Conservation (phyloP, 345 rosid species). For the Cardamine chenopodiifolia region DNA sequence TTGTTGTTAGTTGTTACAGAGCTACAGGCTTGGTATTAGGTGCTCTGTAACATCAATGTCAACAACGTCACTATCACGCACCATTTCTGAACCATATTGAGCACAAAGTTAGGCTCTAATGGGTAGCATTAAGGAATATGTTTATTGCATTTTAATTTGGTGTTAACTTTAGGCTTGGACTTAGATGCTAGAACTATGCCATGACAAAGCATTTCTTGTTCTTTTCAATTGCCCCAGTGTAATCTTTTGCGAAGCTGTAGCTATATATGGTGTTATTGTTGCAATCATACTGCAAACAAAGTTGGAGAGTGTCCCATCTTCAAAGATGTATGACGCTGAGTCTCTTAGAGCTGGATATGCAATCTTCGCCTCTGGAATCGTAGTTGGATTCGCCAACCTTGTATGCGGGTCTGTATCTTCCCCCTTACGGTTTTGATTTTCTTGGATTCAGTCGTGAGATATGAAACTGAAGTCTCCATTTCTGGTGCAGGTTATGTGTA, state of each 20-base stretch:
- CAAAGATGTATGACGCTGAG: conserved; percentile 77
- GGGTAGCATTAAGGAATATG: background rate
- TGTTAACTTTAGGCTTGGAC: background rate
- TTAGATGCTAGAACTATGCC: conserved; percentile 7
- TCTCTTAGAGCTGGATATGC: conserved; percentile 99
- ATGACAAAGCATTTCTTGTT: conserved; percentile 19
- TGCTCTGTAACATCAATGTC: conserved; percentile 15
- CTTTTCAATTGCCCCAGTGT: conserved; percentile 56
- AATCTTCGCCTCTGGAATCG: conserved; percentile 97
- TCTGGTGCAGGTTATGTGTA: conserved; percentile 72
- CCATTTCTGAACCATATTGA: background rate
- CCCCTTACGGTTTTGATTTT: conserved; percentile 9
- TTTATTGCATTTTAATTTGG: background rate
- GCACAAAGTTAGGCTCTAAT: background rate
- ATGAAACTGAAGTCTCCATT: background rate
- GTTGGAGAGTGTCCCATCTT: conserved; percentile 83
- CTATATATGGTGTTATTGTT: conserved; percentile 96
- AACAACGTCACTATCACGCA: background rate
- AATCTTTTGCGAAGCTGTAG: conserved; percentile 98
- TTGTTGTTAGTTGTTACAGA: conserved; percentile 11
- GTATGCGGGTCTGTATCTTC: conserved; percentile 79
- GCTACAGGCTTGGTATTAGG: background rate
- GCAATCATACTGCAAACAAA: conserved; percentile 97
- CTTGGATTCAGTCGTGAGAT: background rate
- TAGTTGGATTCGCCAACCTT: conserved; percentile 98